These are phyloP conservation scores for Dothiorella sarmentorum DNA, from an alignment of 2,329 filamentous ascomycete genomes.

Conservation along the genomic window DNA sequence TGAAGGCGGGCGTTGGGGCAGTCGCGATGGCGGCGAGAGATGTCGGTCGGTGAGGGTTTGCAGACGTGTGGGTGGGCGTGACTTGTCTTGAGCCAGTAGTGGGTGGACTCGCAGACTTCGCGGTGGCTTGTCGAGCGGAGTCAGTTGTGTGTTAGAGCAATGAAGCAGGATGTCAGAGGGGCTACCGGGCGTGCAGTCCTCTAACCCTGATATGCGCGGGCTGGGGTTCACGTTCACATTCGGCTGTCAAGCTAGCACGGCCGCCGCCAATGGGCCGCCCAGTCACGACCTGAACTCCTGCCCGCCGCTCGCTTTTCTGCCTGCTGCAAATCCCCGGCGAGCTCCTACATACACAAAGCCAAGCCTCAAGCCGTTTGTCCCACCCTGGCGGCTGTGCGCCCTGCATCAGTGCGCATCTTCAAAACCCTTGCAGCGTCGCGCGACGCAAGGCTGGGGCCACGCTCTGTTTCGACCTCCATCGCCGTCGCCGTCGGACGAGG, in stretches of 20 bases:
- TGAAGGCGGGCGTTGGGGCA: constrained; percentile 1
- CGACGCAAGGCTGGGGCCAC: constrained; percentile 6
- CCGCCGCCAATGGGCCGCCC: not conserved
- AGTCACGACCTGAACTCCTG: constrained; percentile 5
- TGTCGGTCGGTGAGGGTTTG: not conserved
- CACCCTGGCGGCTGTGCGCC: not conserved
- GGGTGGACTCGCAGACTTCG: constrained; percentile 7
- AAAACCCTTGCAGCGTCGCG: constrained; percentile 16
- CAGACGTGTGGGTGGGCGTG: constrained; percentile 6
- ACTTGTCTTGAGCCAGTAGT: not conserved
- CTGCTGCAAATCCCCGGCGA: not conserved
- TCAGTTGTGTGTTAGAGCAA: constrained; percentile 15
- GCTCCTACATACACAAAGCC: no score
- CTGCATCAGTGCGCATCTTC: constrained; percentile 15
- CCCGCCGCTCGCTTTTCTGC: constrained; percentile 4
- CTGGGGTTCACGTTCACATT: constrained; percentile 1
- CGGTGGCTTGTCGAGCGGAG: constrained; percentile 10
- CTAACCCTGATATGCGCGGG: constrained; percentile 8
- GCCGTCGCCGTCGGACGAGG: not conserved
- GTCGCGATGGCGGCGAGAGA: constrained; percentile 9
- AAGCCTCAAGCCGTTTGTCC: not conserved
- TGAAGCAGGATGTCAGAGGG: constrained; percentile 16
- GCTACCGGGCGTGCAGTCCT: no score
- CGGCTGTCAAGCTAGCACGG: constrained; percentile 14
- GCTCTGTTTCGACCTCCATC: constrained; percentile 15